Percentiles rank a stretch among this genome's conserved stretches.
phyloP scores from a whole-genome alignment of 768 basidiomycete species.

The Mycena chlorophos region DNA sequence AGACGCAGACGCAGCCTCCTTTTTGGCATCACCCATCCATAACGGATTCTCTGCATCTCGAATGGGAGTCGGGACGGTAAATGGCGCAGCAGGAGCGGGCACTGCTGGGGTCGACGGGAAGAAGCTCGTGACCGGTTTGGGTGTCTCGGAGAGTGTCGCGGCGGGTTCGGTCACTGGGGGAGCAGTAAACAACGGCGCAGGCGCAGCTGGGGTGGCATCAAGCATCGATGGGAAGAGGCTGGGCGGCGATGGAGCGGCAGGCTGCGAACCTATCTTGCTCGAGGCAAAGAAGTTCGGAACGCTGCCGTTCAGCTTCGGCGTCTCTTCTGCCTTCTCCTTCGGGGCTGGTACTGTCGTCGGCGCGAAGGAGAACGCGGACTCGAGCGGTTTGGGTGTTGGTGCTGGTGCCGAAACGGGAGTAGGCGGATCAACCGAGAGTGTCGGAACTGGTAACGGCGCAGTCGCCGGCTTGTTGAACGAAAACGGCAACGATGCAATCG shows the following conservation, averaged over 20 bases:
- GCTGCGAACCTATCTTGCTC: constrained; percentile 48
- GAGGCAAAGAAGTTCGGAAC: constrained; percentile 68
- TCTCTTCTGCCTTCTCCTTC: neutral
- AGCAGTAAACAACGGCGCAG: constrained; percentile 26
- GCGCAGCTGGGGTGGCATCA: constrained; percentile 28
- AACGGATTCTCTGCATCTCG: constrained; percentile 45
- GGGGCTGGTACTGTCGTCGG: constrained; percentile 7
- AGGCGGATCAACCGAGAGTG: constrained; percentile 4
- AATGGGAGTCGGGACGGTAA: constrained; percentile 28
- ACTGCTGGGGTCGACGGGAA: constrained; percentile 19
- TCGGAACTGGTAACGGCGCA: constrained; percentile 8
- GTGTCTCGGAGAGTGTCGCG: constrained; percentile 11
- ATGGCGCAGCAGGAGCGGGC: constrained; percentile 12
- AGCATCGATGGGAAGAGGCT: constrained; percentile 10
- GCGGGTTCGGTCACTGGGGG: constrained; percentile 18
- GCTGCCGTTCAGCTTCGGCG: constrained; percentile 14
- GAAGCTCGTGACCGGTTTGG: constrained; percentile 11
- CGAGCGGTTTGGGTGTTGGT: constrained; percentile 1
- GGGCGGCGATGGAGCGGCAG: constrained; percentile 21
- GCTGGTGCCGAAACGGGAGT: neutral
- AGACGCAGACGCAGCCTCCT: constrained; percentile 13
- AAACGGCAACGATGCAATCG: constrained; percentile 63
- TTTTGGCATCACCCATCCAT: constrained; percentile 39
- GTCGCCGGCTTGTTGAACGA: constrained; percentile 48
- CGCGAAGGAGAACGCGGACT: neutral